Conservation (phyloP, 2,329 filamentous ascomycete species). For the Botrytis elliptica region DNA sequence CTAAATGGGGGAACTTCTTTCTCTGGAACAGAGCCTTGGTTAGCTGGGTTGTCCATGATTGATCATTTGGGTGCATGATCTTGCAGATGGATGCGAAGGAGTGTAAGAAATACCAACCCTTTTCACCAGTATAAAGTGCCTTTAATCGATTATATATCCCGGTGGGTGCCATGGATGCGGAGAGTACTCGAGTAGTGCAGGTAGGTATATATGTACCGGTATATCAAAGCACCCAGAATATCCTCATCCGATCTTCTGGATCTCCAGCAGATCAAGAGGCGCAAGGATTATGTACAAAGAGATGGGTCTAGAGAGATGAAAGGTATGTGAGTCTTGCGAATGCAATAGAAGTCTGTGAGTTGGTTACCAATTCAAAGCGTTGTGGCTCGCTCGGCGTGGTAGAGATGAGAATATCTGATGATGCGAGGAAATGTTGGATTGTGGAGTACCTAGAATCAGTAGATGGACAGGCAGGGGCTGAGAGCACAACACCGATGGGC, state of each 20-base stretch:
- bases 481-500: not conserved
- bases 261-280: not conserved
- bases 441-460: not conserved
- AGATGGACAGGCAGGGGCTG: not conserved
- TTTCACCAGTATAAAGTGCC: conserved; percentile 31
- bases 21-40: conserved; percentile 25
- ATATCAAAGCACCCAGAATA: not conserved
- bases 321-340: not conserved
- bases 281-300: not conserved
- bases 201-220: not conserved
- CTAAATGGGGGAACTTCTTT: conserved; percentile 33
- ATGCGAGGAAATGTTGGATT: not conserved
- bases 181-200: not conserved
- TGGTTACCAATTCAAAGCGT: not conserved
- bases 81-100: not conserved
- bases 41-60: conserved; percentile 1
- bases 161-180: conserved; percentile 34
- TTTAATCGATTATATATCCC: conserved; percentile 32
- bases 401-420: not conserved
- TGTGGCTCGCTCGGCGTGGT: not conserved
- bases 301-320: not conserved
- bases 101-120: conserved; percentile 26
- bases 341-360: not conserved
- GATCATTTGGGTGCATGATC: not conserved
- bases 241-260: conserved; percentile 7